Conservation (phyloP, 83 land plant species). For the Picea abies region DNA sequence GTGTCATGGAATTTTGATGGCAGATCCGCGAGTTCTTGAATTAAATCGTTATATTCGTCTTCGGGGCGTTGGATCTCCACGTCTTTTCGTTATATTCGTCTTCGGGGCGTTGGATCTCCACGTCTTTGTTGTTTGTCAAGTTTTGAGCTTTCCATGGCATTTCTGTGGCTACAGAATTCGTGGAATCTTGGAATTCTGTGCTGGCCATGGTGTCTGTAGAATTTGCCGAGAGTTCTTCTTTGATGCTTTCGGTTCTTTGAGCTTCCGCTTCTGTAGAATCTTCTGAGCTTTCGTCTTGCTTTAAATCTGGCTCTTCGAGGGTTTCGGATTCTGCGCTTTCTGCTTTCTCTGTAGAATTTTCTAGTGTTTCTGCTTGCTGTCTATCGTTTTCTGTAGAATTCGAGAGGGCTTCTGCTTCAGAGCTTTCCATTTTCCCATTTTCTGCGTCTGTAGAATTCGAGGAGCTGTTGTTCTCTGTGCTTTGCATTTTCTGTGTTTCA, state of each 20-base stretch:
- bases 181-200: not conserved
- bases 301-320: not conserved
- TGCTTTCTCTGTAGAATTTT: not conserved
- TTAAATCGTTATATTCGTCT: conserved; percentile 20
- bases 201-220: not conserved
- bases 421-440: too few relatives aligned
- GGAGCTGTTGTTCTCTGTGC: too few relatives aligned
- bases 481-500: too few relatives aligned
- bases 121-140: not conserved
- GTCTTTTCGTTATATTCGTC: conserved; percentile 19
- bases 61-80: not conserved
- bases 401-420: not conserved
- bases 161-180: not conserved
- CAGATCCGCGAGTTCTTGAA: conserved; percentile 22
- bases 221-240: not conserved
- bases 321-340: not conserved
- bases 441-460: too few relatives aligned
- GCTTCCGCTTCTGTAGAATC: not conserved
- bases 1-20: conserved; percentile 29
- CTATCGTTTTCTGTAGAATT: not conserved
- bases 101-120: not conserved
- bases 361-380: not conserved
- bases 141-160: not conserved
- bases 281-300: not conserved
- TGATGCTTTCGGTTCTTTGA: not conserved